Percentiles rank a stretch among this genome's conserved stretches.
phyloP scores from a whole-genome alignment of 441 rosid species.

The Adansonia madagascariensis region DNA sequence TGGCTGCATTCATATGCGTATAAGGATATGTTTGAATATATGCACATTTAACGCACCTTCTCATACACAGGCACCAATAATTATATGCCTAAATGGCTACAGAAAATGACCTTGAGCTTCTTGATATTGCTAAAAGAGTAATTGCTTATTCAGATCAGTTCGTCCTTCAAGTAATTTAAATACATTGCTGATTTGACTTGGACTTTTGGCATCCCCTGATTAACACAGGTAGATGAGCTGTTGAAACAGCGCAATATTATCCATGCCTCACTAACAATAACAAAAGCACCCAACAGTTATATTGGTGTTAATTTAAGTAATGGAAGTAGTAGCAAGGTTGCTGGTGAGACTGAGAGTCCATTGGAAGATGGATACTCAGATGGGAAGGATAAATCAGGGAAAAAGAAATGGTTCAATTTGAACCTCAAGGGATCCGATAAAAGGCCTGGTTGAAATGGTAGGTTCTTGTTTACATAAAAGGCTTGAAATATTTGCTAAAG shows the following conservation, averaged over 20 bases:
- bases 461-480: constrained; percentile 24
- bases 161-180: neutral
- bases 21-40: neutral
- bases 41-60: neutral
- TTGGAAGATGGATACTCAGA: constrained; percentile 72
- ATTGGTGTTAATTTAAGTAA: constrained; percentile 48
- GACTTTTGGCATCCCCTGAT: constrained; percentile 21
- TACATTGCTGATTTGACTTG: neutral
- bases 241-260: constrained; percentile 81
- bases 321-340: constrained; percentile 66
- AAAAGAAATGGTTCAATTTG: constrained; percentile 95
- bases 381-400: constrained; percentile 77
- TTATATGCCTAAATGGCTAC: neutral
- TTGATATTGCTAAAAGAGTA: neutral
- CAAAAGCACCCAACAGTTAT: constrained; percentile 37
- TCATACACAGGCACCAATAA: neutral
- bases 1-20: neutral
- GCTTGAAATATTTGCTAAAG: constrained; percentile 16
- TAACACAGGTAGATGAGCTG: constrained; percentile 78
- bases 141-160: neutral
- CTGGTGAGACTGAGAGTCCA: constrained; percentile 63
- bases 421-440: constrained; percentile 81
- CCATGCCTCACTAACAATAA: constrained; percentile 70
- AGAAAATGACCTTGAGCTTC: neutral
- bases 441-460: constrained; percentile 50